phyloP scores from a whole-genome alignment of 179 eudicot species.

The Camellia oleifera region DNA sequence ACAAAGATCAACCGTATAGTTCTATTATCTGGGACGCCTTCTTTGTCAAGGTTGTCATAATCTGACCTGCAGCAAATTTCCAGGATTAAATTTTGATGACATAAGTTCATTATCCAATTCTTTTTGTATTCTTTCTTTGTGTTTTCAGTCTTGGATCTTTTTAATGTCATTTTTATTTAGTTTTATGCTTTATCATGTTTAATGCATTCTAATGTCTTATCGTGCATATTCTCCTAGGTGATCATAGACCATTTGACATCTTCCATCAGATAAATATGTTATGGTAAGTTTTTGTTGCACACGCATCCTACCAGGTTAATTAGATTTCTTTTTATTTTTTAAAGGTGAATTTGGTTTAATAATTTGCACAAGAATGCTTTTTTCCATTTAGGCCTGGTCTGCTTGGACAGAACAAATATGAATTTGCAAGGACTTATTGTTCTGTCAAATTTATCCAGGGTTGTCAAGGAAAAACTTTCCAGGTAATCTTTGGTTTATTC shows the following conservation, averaged over 20 bases:
- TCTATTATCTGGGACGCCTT: constrained; percentile 95
- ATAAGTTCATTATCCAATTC: neutral
- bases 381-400: constrained; percentile 78
- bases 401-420: constrained; percentile 84
- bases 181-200: neutral
- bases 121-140: neutral
- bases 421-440: constrained; percentile 90
- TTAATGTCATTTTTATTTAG: neutral
- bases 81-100: neutral
- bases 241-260: constrained; percentile 94
- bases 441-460: constrained; percentile 39
- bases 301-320: neutral
- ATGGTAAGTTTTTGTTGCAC: constrained; percentile 57
- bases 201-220: constrained; percentile 26
- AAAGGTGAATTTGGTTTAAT: constrained; percentile 7
- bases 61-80: constrained; percentile 7
- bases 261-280: constrained; percentile 94
- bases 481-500: constrained; percentile 39
- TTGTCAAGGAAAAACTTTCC: constrained; percentile 60
- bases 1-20: constrained; percentile 60
- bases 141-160: neutral
- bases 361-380: constrained; percentile 9
- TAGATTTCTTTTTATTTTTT: neutral
- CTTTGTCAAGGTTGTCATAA: constrained; percentile 85
- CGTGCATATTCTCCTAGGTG: constrained; percentile 66